Evolutionary conservation across 768 basidiomycete genomes (phyloP).

Genomic region (Tricholoma furcatifolium): DNA sequence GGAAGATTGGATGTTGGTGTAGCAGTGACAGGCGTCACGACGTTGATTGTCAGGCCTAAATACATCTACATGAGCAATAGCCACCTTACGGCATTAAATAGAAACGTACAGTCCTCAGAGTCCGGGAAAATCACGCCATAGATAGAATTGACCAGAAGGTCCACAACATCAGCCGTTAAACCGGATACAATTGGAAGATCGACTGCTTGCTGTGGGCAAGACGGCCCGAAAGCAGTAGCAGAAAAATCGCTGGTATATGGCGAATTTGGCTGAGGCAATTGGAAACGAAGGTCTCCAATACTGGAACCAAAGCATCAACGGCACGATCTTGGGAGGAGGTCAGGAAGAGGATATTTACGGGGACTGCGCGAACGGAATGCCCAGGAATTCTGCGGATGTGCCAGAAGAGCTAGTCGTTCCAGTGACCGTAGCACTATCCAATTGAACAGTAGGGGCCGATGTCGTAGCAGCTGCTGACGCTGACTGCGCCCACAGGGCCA

Average conservation of each 20-base stretch:
- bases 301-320: slow-evolving; percentile 19
- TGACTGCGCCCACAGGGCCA: slow-evolving; percentile 7
- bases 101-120: slow-evolving; percentile 43
- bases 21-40: slow-evolving; percentile 34
- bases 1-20: slow-evolving; percentile 36
- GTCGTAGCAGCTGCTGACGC: background rate
- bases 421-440: slow-evolving; percentile 43
- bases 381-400: slow-evolving; percentile 37
- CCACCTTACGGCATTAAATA: background rate
- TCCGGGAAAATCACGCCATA: slow-evolving; percentile 27
- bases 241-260: slow-evolving; percentile 35
- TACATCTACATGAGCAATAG: slow-evolving; percentile 15
- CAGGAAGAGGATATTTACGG: slow-evolving; percentile 34
- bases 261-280: slow-evolving; percentile 35
- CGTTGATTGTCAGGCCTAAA: slow-evolving; percentile 40
- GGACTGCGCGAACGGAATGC: slow-evolving; percentile 50
- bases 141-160: slow-evolving; percentile 27
- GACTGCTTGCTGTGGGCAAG: slow-evolving; percentile 46
- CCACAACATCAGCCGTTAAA: slow-evolving; percentile 25
- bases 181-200: slow-evolving; percentile 29
- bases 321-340: background rate
- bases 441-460: slow-evolving; percentile 31
- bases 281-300: slow-evolving; percentile 39
- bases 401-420: slow-evolving; percentile 31
- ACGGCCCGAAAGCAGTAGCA: slow-evolving; percentile 40